Evolutionary conservation across 768 basidiomycete genomes (phyloP).

Genomic region (Dacryopinax primogenitus): DNA sequence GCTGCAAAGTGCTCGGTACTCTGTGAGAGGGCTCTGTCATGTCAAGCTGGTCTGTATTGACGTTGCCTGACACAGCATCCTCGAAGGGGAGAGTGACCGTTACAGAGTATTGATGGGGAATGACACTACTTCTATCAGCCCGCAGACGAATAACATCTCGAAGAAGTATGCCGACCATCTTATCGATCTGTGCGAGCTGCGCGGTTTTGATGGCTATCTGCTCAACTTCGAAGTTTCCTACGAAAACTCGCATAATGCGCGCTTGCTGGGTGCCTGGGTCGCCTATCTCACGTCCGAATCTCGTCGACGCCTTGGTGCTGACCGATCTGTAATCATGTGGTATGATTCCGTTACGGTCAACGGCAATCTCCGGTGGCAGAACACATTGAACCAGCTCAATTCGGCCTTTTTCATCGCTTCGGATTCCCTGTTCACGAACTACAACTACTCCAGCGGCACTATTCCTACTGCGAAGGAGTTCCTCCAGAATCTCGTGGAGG

Average conservation of each 20-base stretch:
- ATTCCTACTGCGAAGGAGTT: neutral
- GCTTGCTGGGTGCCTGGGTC: neutral
- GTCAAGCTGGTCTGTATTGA: neutral
- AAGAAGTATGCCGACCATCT: constrained; percentile 54
- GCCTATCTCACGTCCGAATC: neutral
- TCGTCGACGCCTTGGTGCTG: neutral
- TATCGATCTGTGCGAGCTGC: constrained; percentile 55
- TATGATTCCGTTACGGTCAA: neutral
- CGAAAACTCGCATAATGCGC: neutral
- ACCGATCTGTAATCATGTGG: neutral
- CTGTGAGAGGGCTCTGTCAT: constrained; percentile 37
- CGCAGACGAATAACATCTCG: neutral
- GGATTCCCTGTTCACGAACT: constrained; percentile 62
- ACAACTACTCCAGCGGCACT: constrained; percentile 22
- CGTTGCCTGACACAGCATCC: constrained; percentile 35
- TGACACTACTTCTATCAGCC: neutral
- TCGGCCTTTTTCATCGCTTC: constrained; percentile 67
- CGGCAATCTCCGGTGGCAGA: neutral
- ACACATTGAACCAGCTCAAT: constrained; percentile 45
- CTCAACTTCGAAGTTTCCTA: constrained; percentile 51
- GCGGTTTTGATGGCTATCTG: constrained; percentile 75
- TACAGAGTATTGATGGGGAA: constrained; percentile 47
- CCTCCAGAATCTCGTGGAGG: constrained; percentile 16
- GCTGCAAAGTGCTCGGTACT: constrained; percentile 65
- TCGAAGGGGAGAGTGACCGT: constrained; percentile 51